Percentiles rank a stretch among this genome's conserved stretches.
phyloP scores from a whole-genome alignment of 2,329 filamentous ascomycete species.

The Fusarium nygamai region DNA sequence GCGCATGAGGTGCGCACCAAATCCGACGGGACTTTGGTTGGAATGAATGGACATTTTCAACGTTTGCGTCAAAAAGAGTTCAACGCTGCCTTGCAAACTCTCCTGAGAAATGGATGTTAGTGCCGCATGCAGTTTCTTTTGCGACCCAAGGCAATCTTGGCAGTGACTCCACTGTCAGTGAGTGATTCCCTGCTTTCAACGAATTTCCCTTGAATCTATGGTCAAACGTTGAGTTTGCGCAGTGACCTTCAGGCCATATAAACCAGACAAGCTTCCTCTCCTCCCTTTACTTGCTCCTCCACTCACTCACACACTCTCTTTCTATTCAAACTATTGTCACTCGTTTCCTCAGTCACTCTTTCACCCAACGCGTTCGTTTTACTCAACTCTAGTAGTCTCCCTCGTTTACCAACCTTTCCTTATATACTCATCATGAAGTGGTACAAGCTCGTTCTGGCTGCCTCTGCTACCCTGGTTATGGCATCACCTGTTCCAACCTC shows the following conservation, averaged over 20 bases:
- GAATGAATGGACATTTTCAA: slow-evolving; percentile 8
- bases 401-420: neutral
- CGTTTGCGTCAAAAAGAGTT: neutral
- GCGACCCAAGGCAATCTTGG: neutral
- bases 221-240: neutral
- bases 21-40: neutral
- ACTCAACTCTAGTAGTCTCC: neutral
- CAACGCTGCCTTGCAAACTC: neutral
- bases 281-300: neutral
- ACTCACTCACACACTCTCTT: neutral
- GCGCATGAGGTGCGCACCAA: neutral
- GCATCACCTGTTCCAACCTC: slow-evolving; percentile 32
- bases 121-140: neutral
- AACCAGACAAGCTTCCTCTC: slow-evolving; percentile 2
- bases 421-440: slow-evolving; percentile 35
- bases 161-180: neutral
- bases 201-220: neutral
- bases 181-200: neutral
- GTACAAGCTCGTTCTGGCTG: slow-evolving; percentile 28
- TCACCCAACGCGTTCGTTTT: neutral
- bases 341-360: slow-evolving; percentile 7
- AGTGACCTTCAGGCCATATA: slow-evolving; percentile 4
- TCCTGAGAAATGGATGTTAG: neutral
- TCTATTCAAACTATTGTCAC: slow-evolving; percentile 2
- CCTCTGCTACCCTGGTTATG: slow-evolving; percentile 17